A percentile compares a stretch with the other conserved stretches of the same genome.
Evolutionary conservation across 768 basidiomycete species (phyloP).

Genomic region (Dioszegia aurantiaca): DNA sequence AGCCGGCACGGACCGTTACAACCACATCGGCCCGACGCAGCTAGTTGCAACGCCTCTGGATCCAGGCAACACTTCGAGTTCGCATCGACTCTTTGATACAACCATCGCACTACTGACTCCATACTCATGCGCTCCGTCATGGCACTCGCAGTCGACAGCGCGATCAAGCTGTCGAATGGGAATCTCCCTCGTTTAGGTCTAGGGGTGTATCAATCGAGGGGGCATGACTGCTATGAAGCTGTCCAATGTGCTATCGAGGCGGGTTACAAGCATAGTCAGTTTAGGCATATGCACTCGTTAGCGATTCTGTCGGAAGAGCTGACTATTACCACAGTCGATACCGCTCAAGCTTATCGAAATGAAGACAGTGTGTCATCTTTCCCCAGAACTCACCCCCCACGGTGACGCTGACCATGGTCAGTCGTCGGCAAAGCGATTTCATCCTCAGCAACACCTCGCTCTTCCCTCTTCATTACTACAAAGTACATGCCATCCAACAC

Average conservation of each 20-base stretch:
- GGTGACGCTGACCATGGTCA: slow-evolving; percentile 1
- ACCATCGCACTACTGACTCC: neutral
- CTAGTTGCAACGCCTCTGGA: too few relatives aligned
- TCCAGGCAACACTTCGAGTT: too few relatives aligned
- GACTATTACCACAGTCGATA: slow-evolving; percentile 24
- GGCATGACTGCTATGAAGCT: slow-evolving; percentile 35
- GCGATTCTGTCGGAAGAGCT: neutral
- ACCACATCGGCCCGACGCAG: too few relatives aligned
- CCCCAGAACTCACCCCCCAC: neutral
- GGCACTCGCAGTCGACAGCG: slow-evolving; percentile 15
- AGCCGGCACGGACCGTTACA: too few relatives aligned
- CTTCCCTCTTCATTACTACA: slow-evolving; percentile 40
- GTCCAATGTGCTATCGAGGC: slow-evolving; percentile 35
- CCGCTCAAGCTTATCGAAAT: slow-evolving; percentile 38
- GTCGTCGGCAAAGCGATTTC: slow-evolving; percentile 31
- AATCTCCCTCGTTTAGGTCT: slow-evolving; percentile 48
- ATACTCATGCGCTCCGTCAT: neutral
- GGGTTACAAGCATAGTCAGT: slow-evolving; percentile 44
- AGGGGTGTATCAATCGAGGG: slow-evolving; percentile 50
- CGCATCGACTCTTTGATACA: too few relatives aligned
- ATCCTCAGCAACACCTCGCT: slow-evolving; percentile 18
- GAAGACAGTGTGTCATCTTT: slow-evolving; percentile 40
- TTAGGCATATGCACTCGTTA: neutral
- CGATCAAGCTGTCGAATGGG: slow-evolving; percentile 37
- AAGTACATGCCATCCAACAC: slow-evolving; percentile 32